Base-by-base conservation (phyloP, 2,329 filamentous ascomycete genomes). In the Talaromyces sp. region DNA sequence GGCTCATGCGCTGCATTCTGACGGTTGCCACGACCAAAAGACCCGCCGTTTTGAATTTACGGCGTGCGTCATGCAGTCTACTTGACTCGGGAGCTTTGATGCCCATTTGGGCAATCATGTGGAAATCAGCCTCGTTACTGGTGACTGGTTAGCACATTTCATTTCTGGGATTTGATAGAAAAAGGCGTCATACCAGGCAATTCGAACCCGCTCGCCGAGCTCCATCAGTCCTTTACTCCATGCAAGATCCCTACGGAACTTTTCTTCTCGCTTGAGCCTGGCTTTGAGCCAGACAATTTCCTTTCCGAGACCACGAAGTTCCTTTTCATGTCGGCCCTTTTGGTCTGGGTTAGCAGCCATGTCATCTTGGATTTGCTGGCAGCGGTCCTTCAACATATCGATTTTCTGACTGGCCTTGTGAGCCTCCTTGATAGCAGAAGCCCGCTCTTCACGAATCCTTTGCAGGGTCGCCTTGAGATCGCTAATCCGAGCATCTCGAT, bases 211-310 rank as follows among this genome's bases (percentile, higher is more conserved):
- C 70, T 91, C 89, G 68, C 91, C 92, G 69, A 96, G 86, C 67
- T 92, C 86, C 77, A 97, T 85, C 74, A 91, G 93, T 66, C 84
- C 86, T 82, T 99, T 99, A 64, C 91, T 91, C 77, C 89, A 96
- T 9, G 89, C 90, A 32, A 93, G 84, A 69, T 93, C 90, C 64
- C 84, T 83, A 49, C 95, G 84, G 76, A 98, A 88, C 56, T 84
- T 85, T 67, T 90, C 86, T 75, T 97, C 93, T 32, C 95, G 85
- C 71, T 86, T 83, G 78, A 89, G 90, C 57, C 89, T 86, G 1
- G 91, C 90, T 68, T 92, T 86, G 73, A 98, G 86, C 86, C 90
- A 98, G 69, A 92, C 85, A 72, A 98, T 93, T 77, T 98, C 93
- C 77, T 95, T 89, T 58, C 86, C 85, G 71, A 98, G 82, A 19